Conservation (phyloP, 352 stramenopile genomes). For the Globisporangium perplexum region DNA sequence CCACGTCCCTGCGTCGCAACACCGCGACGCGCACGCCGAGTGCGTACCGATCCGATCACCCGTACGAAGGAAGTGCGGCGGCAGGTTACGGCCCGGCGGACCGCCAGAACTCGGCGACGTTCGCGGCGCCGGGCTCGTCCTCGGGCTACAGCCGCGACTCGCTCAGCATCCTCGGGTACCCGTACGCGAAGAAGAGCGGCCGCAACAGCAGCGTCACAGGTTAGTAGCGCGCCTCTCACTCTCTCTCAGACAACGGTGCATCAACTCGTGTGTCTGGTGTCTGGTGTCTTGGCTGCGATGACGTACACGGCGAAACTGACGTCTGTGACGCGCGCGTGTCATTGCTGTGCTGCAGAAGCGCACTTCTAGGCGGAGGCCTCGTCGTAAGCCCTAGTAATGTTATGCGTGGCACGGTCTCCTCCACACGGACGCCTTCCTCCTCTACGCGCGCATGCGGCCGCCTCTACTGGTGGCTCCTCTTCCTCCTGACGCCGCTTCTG, state of each 20-base stretch:
- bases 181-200: conserved; percentile 71
- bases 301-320: no score
- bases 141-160: conserved; percentile 70
- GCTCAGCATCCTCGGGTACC: conserved; percentile 78
- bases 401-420: no score
- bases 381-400: no score
- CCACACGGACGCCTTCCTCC: no score
- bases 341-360: no score
- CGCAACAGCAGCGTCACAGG: conserved; percentile 50
- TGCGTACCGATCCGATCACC: conserved; percentile 15
- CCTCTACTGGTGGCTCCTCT: neutral
- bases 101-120: conserved; percentile 9
- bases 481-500: no score
- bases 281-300: no score
- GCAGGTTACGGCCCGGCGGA: conserved; percentile 7
- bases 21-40: conserved; percentile 11
- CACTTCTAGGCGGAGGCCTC: no score
- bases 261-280: no score
- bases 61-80: neutral
- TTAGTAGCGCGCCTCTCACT: conserved; percentile 9
- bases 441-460: no score
- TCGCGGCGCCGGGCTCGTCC: conserved; percentile 20
- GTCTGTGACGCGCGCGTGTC: no score
- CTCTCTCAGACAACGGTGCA: no score
- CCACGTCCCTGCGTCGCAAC: conserved; percentile 61